Conservation (phyloP, 331 rosid species). For the Pyrus hybrid region DNA sequence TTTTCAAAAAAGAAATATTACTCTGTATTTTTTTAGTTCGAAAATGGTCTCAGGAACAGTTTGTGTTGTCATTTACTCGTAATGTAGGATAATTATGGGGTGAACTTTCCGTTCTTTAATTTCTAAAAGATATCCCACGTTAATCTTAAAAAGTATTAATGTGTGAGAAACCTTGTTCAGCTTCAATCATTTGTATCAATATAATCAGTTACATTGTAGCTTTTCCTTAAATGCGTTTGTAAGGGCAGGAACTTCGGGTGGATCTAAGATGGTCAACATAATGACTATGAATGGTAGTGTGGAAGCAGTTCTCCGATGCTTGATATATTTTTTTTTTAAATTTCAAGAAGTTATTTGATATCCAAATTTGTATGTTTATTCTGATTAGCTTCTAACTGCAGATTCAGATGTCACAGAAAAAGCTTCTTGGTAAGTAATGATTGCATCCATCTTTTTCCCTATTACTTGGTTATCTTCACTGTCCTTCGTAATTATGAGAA, state of each 20-base stretch:
- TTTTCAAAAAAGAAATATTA: neutral
- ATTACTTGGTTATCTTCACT: neutral
- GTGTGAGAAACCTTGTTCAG: neutral
- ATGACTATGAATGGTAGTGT: neutral
- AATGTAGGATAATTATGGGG: neutral
- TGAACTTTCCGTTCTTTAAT: neutral
- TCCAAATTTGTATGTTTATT: neutral
- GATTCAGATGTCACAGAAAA: conserved; percentile 32
- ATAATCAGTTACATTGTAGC: neutral
- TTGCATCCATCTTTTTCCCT: conserved; percentile 9
- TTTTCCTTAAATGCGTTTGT: neutral
- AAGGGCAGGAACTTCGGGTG: neutral
- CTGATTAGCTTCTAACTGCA: conserved; percentile 12
- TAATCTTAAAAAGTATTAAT: neutral
- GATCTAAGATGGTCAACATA: neutral
- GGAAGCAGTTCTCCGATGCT: neutral
- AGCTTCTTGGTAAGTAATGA: conserved; percentile 48
- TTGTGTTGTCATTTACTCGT: neutral
- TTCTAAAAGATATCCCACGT: neutral
- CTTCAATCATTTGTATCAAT: neutral
- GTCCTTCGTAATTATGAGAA: neutral
- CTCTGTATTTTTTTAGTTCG: neutral
- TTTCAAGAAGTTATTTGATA: neutral
- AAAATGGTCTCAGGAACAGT: neutral
- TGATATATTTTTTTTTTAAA: neutral